phyloP scores from a whole-genome alignment of 768 basidiomycete genomes.

The Panaeolus cyanescens region DNA sequence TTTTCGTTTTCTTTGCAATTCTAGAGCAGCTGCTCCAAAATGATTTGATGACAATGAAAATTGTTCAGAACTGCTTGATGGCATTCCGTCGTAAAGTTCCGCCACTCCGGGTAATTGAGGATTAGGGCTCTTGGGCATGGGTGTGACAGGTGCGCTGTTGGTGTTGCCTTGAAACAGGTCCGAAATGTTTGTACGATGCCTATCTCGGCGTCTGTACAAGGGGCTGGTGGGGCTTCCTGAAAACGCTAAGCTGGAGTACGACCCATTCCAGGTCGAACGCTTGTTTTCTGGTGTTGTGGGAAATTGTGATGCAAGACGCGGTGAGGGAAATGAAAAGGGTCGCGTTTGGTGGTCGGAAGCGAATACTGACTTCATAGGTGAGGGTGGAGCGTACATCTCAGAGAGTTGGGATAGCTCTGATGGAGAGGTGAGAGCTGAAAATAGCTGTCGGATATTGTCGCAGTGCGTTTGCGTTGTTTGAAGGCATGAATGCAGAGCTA shows the following conservation, averaged over 20 bases:
- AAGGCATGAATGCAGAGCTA: conserved; percentile 73
- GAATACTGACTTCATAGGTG: conserved; percentile 42
- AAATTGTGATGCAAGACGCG: conserved; percentile 23
- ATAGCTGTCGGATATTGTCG: conserved; percentile 78
- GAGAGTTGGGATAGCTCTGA: conserved; percentile 73
- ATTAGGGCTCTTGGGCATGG: conserved; percentile 18
- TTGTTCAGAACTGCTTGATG: conserved; percentile 14
- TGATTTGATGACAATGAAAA: conserved; percentile 25
- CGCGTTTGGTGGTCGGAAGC: conserved; percentile 30
- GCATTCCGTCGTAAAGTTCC: conserved; percentile 25
- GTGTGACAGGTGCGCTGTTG: conserved; percentile 30
- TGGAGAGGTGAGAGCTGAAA: conserved; percentile 75
- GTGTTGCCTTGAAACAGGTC: conserved; percentile 39
- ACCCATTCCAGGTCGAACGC: conserved; percentile 77
- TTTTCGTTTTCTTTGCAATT: conserved; percentile 55
- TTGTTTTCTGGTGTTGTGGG: conserved; percentile 40
- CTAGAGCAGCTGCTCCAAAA: conserved; percentile 67
- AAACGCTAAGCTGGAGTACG: conserved; percentile 52
- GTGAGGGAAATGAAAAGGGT: conserved; percentile 46
- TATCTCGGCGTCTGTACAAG: conserved; percentile 46
- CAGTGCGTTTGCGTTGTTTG: conserved; percentile 79
- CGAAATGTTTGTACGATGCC: conserved; percentile 56
- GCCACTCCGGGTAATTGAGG: conserved; percentile 18
- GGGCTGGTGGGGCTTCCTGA: conserved; percentile 48
- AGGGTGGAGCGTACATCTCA: conserved; percentile 89